Base-by-base conservation (phyloP, 192 early-diverging fungal genomes). In the Coemansia sp. region DNA sequence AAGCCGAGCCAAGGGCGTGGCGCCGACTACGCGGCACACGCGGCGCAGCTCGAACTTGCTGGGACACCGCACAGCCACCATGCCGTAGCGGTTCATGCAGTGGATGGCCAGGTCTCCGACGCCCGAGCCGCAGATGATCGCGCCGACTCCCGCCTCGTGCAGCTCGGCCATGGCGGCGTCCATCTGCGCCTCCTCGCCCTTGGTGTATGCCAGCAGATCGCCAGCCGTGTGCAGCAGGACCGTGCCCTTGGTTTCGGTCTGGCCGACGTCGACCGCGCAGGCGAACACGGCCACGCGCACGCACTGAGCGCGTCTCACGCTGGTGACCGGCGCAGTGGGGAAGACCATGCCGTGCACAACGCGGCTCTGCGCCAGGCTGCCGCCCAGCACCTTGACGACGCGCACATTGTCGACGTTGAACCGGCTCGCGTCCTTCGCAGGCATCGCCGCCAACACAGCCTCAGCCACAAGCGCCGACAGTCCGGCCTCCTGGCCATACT, bases 191-290 rank as follows among this genome's bases (percentile, higher is more conserved):
- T 99, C 97, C 83, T 99, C 97, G 64, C 92, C 97, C 83, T 95
- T 95, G 59, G 91, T 93, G 82, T 97, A 99, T 77, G 93, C 91
- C 31, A 98, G 87, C 97, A 99, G 98, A 78, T 98, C 97, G 61
- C 88, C 82, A 51, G 97, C 97, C 79, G 92, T 97, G 75, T 96
- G 92, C 81, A 99, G 94, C 78, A 99, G 87, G 54, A 99, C 97
- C 18, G 97, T 99, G 60, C 97, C 97, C 90, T 99, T 99, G 47
- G 97, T 99, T 80, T 99, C 97, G 33, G 97, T 99, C 80, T 95
- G 90, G 9, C 92, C 85, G 59, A 96, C 90, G 78, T 99, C 97
- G 57, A 99, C 87, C 11, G 94, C 90, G 80, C 95, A 99, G 16
- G 93, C 91, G 78, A 95, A 99, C 71, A 99, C 91, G 46, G 94